Evolutionary conservation across 2,329 filamentous ascomycete species (phyloP).

Genomic region (Rhytidhysteron rufulum): DNA sequence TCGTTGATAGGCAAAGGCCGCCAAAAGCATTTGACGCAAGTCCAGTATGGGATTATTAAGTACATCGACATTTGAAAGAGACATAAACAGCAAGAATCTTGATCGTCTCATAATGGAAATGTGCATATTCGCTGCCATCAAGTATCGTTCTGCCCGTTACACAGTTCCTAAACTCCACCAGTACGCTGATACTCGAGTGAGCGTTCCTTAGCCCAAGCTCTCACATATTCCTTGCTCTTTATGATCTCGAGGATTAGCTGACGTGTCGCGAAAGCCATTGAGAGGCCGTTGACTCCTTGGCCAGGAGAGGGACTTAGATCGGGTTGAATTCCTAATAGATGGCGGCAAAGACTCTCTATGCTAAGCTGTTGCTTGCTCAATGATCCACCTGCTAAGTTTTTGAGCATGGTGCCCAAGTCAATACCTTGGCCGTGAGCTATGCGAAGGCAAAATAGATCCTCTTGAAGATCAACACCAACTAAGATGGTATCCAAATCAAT

Average conservation of each 20-base stretch:
- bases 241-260: conserved; percentile 48
- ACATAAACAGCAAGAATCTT: too few relatives aligned
- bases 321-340: conserved; percentile 8
- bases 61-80: too few relatives aligned
- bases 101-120: too few relatives aligned
- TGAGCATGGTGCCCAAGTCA: conserved; percentile 26
- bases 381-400: conserved; percentile 30
- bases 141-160: not conserved
- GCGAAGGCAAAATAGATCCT: conserved; percentile 29
- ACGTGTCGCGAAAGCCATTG: conserved; percentile 49
- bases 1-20: too few relatives aligned
- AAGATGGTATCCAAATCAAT: conserved; percentile 30
- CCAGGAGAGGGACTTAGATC: conserved; percentile 14
- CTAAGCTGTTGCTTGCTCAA: conserved; percentile 26
- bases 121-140: conserved; percentile 2
- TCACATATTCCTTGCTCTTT: conserved; percentile 35
- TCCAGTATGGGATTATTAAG: too few relatives aligned
- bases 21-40: too few relatives aligned
- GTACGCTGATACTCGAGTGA: conserved; percentile 20
- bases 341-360: conserved; percentile 25
- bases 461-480: conserved; percentile 30
- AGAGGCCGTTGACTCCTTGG: conserved; percentile 45
- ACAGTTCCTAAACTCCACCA: not conserved
- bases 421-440: conserved; percentile 32
- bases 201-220: conserved; percentile 32